Evolutionary conservation across 257 asterid genomes (phyloP).

Genomic region (Ilex asprella): DNA sequence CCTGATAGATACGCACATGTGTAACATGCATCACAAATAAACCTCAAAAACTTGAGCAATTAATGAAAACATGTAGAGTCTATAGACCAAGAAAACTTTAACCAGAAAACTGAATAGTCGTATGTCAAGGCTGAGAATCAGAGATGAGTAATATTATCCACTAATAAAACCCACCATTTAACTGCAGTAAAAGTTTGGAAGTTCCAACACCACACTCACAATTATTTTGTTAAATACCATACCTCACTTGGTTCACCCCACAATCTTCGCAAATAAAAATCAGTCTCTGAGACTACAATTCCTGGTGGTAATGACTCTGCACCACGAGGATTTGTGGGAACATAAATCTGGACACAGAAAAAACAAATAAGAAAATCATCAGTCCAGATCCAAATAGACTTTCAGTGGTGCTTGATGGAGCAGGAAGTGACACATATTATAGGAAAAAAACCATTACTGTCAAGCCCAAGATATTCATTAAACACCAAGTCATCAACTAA

Average conservation of each 20-base stretch:
- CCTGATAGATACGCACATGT: background rate
- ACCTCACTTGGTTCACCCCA: constrained; percentile 99
- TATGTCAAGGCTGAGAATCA: background rate
- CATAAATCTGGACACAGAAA: constrained; percentile 53
- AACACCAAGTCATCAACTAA: background rate
- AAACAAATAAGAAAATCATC: constrained; percentile 1
- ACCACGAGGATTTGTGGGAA: constrained; percentile 95
- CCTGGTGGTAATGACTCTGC: constrained; percentile 99
- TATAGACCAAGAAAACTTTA: background rate
- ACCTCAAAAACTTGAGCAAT: background rate
- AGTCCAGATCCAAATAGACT: background rate
- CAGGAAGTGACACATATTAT: background rate
- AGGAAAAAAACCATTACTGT: background rate
- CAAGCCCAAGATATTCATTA: background rate
- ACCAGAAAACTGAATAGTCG: background rate
- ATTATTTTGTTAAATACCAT: background rate
- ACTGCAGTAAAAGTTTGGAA: background rate
- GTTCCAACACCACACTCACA: constrained; percentile 8
- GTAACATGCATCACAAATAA: background rate
- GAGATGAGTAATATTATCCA: background rate
- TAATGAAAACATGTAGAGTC: background rate
- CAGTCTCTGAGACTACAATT: constrained; percentile 86
- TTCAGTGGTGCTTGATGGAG: background rate
- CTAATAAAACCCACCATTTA: background rate
- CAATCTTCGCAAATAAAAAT: constrained; percentile 81